These are phyloP conservation scores for Ustilago tritici DNA, from an alignment of 1,284 basidiomycete genomes.

Conservation along the genomic window DNA sequence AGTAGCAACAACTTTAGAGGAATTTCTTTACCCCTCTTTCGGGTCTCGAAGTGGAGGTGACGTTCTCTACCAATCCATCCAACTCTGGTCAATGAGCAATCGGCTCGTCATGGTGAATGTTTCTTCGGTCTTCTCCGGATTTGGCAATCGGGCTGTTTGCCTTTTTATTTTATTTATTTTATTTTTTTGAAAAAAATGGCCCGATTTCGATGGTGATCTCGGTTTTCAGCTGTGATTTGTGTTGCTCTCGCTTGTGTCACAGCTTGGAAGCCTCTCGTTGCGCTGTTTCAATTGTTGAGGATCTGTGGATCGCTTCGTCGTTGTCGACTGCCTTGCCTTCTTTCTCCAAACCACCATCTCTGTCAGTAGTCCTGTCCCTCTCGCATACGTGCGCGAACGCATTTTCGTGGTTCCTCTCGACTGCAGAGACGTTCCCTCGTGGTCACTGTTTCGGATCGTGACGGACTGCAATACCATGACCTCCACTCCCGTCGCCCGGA, in stretches of 20 bases:
- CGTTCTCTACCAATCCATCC: neutral
- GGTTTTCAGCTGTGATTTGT: conserved; percentile 1
- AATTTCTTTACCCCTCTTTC: neutral
- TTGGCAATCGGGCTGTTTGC: neutral
- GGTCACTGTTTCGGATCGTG: neutral
- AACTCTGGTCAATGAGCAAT: too few relatives aligned
- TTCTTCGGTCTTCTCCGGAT: conserved; percentile 16
- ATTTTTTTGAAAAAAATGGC: neutral
- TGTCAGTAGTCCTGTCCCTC: neutral
- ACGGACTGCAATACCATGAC: conserved; percentile 12
- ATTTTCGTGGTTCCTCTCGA: neutral
- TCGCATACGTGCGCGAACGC: neutral
- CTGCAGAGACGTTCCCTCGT: neutral
- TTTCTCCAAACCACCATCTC: neutral
- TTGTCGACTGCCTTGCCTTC: neutral
- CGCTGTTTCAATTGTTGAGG: neutral
- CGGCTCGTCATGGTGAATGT: neutral
- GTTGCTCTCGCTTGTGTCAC: conserved; percentile 2
- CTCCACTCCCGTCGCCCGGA: conserved; percentile 14
- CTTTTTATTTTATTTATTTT: neutral
- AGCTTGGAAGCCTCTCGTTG: conserved; percentile 4
- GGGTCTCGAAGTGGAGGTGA: neutral
- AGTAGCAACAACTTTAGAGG: neutral
- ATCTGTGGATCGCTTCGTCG: neutral
- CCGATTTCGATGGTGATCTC: neutral